Conservation (phyloP, 2,329 filamentous ascomycete genomes). For the Dothideomycetes sp. region DNA sequence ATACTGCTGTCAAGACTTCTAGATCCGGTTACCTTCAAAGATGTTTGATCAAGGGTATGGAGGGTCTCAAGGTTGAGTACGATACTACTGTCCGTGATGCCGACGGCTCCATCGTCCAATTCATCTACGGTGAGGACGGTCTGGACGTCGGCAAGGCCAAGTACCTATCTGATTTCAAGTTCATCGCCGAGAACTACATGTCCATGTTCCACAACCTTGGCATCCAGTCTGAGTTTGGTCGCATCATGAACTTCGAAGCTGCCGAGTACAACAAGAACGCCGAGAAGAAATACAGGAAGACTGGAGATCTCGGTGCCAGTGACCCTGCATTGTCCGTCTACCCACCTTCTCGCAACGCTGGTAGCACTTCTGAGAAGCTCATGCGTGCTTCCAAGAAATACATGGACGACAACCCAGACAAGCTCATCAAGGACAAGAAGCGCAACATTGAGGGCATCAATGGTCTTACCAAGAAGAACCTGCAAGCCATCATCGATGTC, state of each 20-base stretch:
- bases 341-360: slow-evolving; percentile 67
- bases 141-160: slow-evolving; percentile 91
- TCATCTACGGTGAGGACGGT: slow-evolving; percentile 93
- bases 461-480: slow-evolving; percentile 55
- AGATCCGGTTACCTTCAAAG: slow-evolving; percentile 93
- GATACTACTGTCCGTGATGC: slow-evolving; percentile 90
- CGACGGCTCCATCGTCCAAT: slow-evolving; percentile 88
- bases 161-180: slow-evolving; percentile 82
- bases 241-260: slow-evolving; percentile 59
- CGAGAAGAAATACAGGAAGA: slow-evolving; percentile 74
- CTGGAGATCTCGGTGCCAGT: slow-evolving; percentile 54
- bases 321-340: slow-evolving; percentile 69
- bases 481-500: slow-evolving; percentile 75
- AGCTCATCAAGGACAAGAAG: slow-evolving; percentile 52
- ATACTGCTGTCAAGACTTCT: slow-evolving; percentile 97
- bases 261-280: slow-evolving; percentile 52
- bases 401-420: slow-evolving; percentile 62
- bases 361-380: slow-evolving; percentile 84
- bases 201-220: slow-evolving; percentile 71
- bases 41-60: slow-evolving; percentile 98
- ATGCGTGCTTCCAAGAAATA: slow-evolving; percentile 64
- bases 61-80: slow-evolving; percentile 84
- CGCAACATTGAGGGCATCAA: slow-evolving; percentile 35
- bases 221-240: slow-evolving; percentile 43
- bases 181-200: slow-evolving; percentile 75